Base-by-base conservation (phyloP, 148 eudicot genomes). In the Rhododendron simsii region DNA sequence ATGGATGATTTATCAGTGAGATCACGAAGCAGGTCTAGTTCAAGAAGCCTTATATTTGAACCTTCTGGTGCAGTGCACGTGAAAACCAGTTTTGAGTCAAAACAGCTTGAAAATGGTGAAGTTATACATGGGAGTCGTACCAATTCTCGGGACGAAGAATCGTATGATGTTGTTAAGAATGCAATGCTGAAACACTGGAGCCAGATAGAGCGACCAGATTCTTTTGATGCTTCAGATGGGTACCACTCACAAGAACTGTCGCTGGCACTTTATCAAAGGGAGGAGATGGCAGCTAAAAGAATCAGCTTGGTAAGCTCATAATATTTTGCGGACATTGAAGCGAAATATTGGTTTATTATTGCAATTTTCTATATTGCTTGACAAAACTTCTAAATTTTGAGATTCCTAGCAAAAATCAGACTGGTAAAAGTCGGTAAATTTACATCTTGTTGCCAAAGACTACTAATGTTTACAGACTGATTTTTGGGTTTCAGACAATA, bases 231-330 rank as follows among this genome's bases (percentile, higher is more conserved):
- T 86, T 95, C 95, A 41, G 98, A 95, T 86, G 95, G 87, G 81
- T 96, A 93, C 89, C 98, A 95, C 82, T 94, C 98, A 16, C 99
- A 94, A 89, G 98, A 96, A 71, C 87, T 96, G 57, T 96, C 99
- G 18, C 65, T 92, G 83, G 93, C 98, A 50, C 93, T 95, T 69
- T 94, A 93, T 83, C 96, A 89, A 65, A 93, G 86, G 87, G 92
- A 95, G 85, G 98, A 93, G 86, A 84, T 90, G 87, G 93, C 84
- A 78, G 82, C 91, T 13, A 96, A 86, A 91, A 93, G 93, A 91
- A 90, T 83, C 83, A 90, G 89, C 82, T 88, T 87, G 95, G 99
- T 96, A 90, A 92, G 95, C 90, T 86, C 91, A 88, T 8, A 86
- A 89, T 81, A 73, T 23, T 78, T 77, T n/a, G 18, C 2, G 0